A percentile compares a stretch with the other conserved stretches of the same genome.
Evolutionary conservation across 768 basidiomycete species (phyloP).

Genomic region (Tulasnella sp.): DNA sequence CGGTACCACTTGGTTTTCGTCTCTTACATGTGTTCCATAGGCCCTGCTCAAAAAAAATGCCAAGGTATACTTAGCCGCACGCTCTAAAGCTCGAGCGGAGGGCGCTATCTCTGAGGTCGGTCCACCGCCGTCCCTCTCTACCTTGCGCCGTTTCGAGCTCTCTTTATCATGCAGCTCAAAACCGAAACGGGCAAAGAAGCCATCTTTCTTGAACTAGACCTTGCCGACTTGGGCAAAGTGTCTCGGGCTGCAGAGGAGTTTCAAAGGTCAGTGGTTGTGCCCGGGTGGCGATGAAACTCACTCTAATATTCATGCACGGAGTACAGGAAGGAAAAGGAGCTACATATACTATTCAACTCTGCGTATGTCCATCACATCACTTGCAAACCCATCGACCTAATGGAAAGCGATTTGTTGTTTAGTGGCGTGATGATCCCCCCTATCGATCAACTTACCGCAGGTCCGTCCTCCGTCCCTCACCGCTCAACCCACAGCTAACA

Average conservation of each 20-base stretch:
- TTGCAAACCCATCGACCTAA: no score
- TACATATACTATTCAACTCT: conserved; percentile 19
- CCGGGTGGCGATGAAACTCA: neutral
- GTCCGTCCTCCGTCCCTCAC: neutral
- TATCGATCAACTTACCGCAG: conserved; percentile 28
- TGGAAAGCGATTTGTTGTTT: no score
- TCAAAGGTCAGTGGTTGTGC: neutral
- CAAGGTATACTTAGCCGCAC: conserved; percentile 20
- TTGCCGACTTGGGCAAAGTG: conserved; percentile 12
- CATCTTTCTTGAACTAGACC: conserved; percentile 18
- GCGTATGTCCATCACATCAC: conserved; percentile 12
- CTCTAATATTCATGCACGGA: neutral
- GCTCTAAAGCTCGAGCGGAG: conserved; percentile 4
- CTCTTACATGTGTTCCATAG: neutral
- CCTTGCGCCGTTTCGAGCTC: neutral
- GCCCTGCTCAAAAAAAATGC: conserved; percentile 9
- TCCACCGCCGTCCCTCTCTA: neutral
- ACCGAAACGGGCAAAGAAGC: conserved; percentile 13
- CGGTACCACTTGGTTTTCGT: neutral
- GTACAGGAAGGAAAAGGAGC: conserved; percentile 14
- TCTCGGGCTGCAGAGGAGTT: conserved; percentile 17
- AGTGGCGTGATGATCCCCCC: conserved; percentile 40
- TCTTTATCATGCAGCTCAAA: neutral
- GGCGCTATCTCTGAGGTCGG: conserved; percentile 8
- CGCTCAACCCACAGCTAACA: neutral